Conservation (phyloP, 345 rosid species). For the Ceriops tagal region DNA sequence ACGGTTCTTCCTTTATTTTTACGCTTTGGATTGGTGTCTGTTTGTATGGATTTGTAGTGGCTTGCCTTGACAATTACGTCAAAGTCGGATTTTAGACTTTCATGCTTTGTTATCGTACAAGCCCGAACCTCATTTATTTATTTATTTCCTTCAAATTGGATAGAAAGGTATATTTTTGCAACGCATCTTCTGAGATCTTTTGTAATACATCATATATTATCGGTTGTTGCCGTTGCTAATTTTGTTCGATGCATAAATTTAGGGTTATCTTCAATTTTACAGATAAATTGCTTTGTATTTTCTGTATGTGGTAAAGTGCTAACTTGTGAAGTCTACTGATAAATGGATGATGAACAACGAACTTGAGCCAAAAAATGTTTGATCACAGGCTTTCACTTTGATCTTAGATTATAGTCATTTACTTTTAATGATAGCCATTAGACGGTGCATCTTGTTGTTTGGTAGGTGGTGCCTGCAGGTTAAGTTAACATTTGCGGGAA, state of each 20-base stretch:
- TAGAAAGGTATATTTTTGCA: background rate
- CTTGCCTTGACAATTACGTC: background rate
- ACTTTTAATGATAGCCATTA: no score
- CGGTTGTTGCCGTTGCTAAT: background rate
- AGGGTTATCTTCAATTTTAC: background rate
- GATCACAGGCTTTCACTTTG: background rate
- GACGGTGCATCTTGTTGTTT: no score
- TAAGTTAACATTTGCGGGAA: no score
- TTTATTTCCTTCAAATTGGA: no score
- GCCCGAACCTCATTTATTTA: no score
- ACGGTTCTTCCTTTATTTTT: background rate
- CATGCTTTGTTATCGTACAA: background rate
- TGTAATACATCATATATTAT: background rate
- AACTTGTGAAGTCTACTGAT: no score
- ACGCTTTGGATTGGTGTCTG: conserved; percentile 1
- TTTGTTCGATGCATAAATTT: background rate
- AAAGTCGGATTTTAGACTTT: background rate
- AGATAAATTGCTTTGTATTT: background rate
- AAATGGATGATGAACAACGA: background rate
- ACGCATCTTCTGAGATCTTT: conserved; percentile 5
- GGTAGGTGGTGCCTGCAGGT: no score
- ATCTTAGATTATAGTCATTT: no score
- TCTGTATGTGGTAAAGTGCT: background rate
- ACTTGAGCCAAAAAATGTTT: background rate
- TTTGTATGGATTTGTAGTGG: conserved; percentile 7